These are phyloP conservation scores for Pyrenophora teres DNA, from an alignment of 2,329 filamentous ascomycete species.

Conservation along the genomic window DNA sequence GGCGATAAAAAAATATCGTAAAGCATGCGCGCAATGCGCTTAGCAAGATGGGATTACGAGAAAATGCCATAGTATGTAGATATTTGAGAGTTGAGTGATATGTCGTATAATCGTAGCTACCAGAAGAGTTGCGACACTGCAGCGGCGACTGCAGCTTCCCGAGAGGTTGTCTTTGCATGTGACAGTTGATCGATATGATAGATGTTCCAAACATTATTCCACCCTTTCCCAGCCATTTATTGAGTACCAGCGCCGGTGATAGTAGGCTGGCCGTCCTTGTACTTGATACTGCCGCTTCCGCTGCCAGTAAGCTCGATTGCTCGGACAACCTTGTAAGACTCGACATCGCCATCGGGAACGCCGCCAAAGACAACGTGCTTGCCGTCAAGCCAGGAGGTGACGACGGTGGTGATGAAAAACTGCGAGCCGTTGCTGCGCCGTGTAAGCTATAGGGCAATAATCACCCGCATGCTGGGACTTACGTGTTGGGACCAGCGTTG, in stretches of 20 bases:
- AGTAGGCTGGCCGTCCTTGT: slow-evolving; percentile 56
- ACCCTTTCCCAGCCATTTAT: slow-evolving; percentile 39
- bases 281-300: slow-evolving; percentile 58
- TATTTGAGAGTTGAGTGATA: not conserved
- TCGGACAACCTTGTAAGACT: slow-evolving; percentile 61
- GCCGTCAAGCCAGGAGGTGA: slow-evolving; percentile 72
- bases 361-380: slow-evolving; percentile 86
- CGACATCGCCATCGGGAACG: slow-evolving; percentile 61
- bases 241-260: slow-evolving; percentile 58
- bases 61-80: too few relatives aligned
- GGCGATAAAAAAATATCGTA: slow-evolving; percentile 8
- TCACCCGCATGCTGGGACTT: slow-evolving; percentile 37
- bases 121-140: not conserved
- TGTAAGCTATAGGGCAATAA: slow-evolving; percentile 16
- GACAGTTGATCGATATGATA: not conserved
- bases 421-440: slow-evolving; percentile 68
- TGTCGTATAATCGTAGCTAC: slow-evolving; percentile 7
- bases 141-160: not conserved
- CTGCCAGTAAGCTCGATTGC: slow-evolving; percentile 64
- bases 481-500: slow-evolving; percentile 93
- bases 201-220: not conserved
- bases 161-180: slow-evolving; percentile 8
- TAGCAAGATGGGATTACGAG: too few relatives aligned
- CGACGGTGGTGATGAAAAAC: slow-evolving; percentile 74
- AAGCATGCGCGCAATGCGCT: not conserved